These are phyloP conservation scores for Fagopyrum tataricum DNA, from an alignment of 148 eudicot genomes.

Conservation along the genomic window DNA sequence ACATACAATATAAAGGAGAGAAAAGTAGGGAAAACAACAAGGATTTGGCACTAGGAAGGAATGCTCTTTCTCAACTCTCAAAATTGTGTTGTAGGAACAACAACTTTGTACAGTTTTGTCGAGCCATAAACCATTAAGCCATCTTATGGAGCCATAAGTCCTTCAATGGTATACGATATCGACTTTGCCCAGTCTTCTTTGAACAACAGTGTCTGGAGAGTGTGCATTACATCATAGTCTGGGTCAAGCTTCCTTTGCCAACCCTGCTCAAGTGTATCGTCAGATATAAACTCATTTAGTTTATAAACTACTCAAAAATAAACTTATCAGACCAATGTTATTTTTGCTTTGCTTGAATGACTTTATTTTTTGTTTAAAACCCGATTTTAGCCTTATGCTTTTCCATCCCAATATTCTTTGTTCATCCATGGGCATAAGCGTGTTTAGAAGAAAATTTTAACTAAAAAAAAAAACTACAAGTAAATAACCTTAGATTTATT, in stretches of 20 bases:
- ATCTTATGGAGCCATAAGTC: constrained; percentile 89
- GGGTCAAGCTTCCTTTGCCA: constrained; percentile 99
- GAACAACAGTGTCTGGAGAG: constrained; percentile 70
- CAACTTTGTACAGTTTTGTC: not conserved
- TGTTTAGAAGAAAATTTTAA: no score
- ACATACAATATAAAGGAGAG: not conserved
- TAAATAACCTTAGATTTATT: no score
- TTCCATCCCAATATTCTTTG: no score
- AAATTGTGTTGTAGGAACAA: constrained; percentile 18
- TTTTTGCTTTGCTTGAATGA: no score
- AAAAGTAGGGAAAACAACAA: not conserved
- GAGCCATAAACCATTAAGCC: not conserved
- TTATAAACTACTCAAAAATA: no score
- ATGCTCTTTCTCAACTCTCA: constrained; percentile 8
- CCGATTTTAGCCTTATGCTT: no score
- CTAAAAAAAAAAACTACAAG: no score
- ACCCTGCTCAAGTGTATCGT: constrained; percentile 39
- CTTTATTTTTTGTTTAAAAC: no score
- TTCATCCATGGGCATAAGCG: no score
- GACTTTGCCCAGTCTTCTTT: constrained; percentile 91
- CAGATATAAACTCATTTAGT: no score
- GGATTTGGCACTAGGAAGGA: not conserved
- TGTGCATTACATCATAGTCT: constrained; percentile 80
- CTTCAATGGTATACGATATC: constrained; percentile 90
- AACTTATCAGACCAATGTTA: no score